phyloP scores from a whole-genome alignment of 192 early-diverging fungal species.

The Mortierella antarctica region DNA sequence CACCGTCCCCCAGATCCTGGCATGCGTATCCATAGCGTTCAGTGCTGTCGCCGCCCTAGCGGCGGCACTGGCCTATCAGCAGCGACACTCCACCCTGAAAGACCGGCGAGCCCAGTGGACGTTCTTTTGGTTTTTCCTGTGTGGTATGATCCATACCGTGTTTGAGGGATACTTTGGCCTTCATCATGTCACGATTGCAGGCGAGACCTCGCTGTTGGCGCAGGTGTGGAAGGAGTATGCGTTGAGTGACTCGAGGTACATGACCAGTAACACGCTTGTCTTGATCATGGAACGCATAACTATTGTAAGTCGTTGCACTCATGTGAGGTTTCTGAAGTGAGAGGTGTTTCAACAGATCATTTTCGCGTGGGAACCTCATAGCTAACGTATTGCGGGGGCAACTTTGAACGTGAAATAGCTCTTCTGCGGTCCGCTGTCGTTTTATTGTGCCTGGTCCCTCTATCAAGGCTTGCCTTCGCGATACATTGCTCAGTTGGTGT shows the following conservation, averaged over 20 bases:
- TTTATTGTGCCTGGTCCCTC: slow-evolving; percentile 63
- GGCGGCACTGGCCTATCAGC: background rate
- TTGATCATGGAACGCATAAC: slow-evolving; percentile 86
- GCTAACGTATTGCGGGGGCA: background rate
- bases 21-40: slow-evolving; percentile 4
- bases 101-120: slow-evolving; percentile 36
- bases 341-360: background rate
- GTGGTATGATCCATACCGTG: slow-evolving; percentile 78
- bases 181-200: slow-evolving; percentile 73
- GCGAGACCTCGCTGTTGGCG: slow-evolving; percentile 69
- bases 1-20: slow-evolving; percentile 7
- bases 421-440: slow-evolving; percentile 61
- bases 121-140: slow-evolving; percentile 86
- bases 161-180: slow-evolving; percentile 87
- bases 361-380: background rate
- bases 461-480: slow-evolving; percentile 61
- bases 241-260: slow-evolving; percentile 87
- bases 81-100: slow-evolving; percentile 11
- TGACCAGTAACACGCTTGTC: slow-evolving; percentile 83
- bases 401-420: slow-evolving; percentile 12
- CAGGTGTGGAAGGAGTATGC: slow-evolving; percentile 94
- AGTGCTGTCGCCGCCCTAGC: background rate
- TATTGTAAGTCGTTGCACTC: slow-evolving; percentile 66
- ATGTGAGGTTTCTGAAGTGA: slow-evolving; percentile 2
- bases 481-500: slow-evolving; percentile 64